Evolutionary conservation across 805 yeast species (phyloP), one percentile per base, ranked within the genome.

Genomic region (Ogataea trehalophila): DNA sequence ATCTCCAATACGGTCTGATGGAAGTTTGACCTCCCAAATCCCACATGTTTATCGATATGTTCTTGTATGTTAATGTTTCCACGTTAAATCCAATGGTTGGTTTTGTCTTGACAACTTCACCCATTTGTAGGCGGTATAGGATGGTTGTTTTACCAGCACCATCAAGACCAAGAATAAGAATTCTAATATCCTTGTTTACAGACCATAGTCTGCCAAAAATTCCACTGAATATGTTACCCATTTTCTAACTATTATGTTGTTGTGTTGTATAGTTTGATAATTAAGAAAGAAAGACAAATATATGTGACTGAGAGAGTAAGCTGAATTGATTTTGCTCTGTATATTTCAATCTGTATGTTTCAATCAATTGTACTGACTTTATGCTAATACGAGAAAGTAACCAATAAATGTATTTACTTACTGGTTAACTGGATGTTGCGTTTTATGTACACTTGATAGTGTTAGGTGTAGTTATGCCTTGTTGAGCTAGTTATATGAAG

Each of bases 71-170:
- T 51, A 91, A 72, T 1, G 97, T 91, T 61, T 92, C 98, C 33
- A 91, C 98, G 62, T 91, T 92, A 76, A 91, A 91, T 4, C 98
- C 98, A 55, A 91, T 90, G 2, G 97, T 80, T 37, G 70, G 81
- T 71, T 63, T 77, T 2, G 94, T 85, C 45, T 84, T 81, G 43
- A 85, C 83, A 23, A 87, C 92, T 61, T 86, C 94, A 37, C 95
- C 95, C 51, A 85, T 77, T 65, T 92, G 97, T 50, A 92, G 73
- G 55, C 94, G 77, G 71, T 92, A 92, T 48, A 92, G 75, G 52
- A 92, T 92, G 11, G 99, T 94, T 33, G 99, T 92, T 65, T 92
- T 91, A 41, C 98, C 98, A 1, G 97, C 97, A 71, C 97, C 97
- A 69, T 91, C 98, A 46, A 91, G 73, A 6, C 98, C 98, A 42